Evolutionary conservation across 352 stramenopile species (phyloP), one percentile per base, ranked within the genome.

Genomic region (Elongisporangium senticosum): DNA sequence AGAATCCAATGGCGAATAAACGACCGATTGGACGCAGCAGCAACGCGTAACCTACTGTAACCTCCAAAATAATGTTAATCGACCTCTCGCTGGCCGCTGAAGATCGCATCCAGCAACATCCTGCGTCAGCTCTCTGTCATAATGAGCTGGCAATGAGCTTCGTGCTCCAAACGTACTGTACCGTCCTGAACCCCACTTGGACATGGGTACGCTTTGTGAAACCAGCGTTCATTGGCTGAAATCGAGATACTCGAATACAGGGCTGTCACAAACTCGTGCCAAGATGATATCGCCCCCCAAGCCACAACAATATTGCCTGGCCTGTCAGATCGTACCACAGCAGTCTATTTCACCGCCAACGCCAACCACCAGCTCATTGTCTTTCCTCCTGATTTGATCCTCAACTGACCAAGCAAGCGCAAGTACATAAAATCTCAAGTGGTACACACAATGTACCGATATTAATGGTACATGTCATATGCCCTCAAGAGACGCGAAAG

Each of bases 331-430:
- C n/a, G n/a, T n/a, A n/a, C n/a, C n/a, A n/a, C n/a, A n/a, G n/a
- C n/a, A n/a, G n/a, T n/a, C n/a, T n/a, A n/a, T n/a, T n/a, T n/a
- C n/a, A n/a, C n/a, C n/a, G n/a, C n/a, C n/a, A n/a, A n/a, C 78
- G 26, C 81, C 78, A 7, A 90, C 70, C 20, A 90, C 81, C 11
- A 87, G 61, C 4, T 84, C 65, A 22, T 64, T 58, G 23, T 22
- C 8, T 17, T 10, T 37, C 8, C 7, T 15, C 28, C 33, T 14
- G 33, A 17, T 43, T 10, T 3, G 33, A 43, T 43, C 33, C 17
- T 43, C 33, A 43, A 43, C 33, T 43, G 33, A 11, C 26, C 33
- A 7, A 17, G 10, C 15, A 43, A 43, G 17, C 33, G 28, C 28
- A 39, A 39, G 28, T 11, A 13, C 23, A 26, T 5, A 26, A 26